phyloP scores from a whole-genome alignment of 371 early-diverging fungal species.

The Apophysomyces sp. region DNA sequence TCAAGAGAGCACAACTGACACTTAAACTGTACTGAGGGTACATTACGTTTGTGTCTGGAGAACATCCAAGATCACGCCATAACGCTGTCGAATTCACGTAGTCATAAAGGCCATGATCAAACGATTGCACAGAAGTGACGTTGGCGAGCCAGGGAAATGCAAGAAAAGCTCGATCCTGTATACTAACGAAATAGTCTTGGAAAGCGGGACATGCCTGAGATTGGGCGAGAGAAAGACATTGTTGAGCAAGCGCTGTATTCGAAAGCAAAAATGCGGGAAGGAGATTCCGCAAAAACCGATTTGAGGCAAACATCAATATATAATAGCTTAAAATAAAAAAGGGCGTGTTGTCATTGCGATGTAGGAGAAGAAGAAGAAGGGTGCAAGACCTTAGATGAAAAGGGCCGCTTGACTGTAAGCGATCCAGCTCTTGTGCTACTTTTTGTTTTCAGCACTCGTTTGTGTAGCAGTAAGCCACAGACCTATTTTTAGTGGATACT shows the following conservation, averaged over 20 bases:
- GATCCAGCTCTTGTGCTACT: no score
- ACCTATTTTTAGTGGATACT: no score
- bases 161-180: conserved; percentile 11
- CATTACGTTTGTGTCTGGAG: neutral
- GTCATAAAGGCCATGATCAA: conserved; percentile 31
- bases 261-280: neutral
- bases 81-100: conserved; percentile 26
- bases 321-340: neutral
- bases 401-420: no score
- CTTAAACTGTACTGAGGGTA: neutral
- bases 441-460: no score
- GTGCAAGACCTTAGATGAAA: neutral
- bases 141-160: conserved; percentile 28
- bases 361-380: neutral
- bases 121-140: conserved; percentile 32
- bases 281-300: neutral
- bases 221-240: conserved; percentile 32
- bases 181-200: conserved; percentile 35
- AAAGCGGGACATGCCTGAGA: conserved; percentile 46
- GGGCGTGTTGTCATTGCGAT: neutral
- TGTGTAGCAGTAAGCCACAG: no score
- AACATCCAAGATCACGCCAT: conserved; percentile 34
- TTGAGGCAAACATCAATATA: neutral
- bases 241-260: neutral
- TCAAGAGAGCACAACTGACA: neutral